Percentiles rank a stretch among this genome's conserved stretches.
Conservation (phyloP, 768 basidiomycete species). For the Naganishia vishniacii region DNA sequence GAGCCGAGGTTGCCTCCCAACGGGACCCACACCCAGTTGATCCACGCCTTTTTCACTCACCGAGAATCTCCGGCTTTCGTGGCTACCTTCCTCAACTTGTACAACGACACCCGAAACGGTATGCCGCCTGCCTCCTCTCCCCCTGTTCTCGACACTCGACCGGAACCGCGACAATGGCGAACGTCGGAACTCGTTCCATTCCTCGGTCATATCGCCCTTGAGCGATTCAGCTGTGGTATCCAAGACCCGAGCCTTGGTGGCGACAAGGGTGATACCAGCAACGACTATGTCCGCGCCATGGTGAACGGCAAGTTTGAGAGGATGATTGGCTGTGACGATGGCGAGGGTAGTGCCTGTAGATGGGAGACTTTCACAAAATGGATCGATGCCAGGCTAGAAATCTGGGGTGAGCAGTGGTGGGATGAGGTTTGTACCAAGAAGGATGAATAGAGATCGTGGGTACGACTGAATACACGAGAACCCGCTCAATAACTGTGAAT, state of each 20-base stretch:
- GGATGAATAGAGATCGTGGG: constrained; percentile 5
- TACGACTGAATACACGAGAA: neutral
- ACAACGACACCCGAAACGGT: constrained; percentile 39
- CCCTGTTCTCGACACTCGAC: constrained; percentile 40
- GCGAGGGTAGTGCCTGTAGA: constrained; percentile 42
- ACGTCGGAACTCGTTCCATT: constrained; percentile 50
- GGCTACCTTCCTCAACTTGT: constrained; percentile 49
- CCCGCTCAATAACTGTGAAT: neutral
- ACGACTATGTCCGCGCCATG: constrained; percentile 46
- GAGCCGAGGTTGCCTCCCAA: constrained; percentile 49
- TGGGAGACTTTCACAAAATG: constrained; percentile 42
- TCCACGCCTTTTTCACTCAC: constrained; percentile 51
- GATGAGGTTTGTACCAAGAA: constrained; percentile 23
- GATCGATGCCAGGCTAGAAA: constrained; percentile 33
- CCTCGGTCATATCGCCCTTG: constrained; percentile 51
- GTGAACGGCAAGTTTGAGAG: constrained; percentile 49
- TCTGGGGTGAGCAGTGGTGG: constrained; percentile 23
- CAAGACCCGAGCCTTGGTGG: constrained; percentile 5
- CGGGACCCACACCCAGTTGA: constrained; percentile 49
- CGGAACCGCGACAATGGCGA: constrained; percentile 45
- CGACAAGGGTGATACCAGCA: constrained; percentile 24
- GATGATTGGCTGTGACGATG: constrained; percentile 47
- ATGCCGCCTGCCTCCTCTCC: constrained; percentile 28
- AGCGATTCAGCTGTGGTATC: constrained; percentile 41
- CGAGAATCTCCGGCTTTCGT: constrained; percentile 51